Base-by-base conservation (phyloP, 192 early-diverging fungal species). In the Rhizophagus clarus region DNA sequence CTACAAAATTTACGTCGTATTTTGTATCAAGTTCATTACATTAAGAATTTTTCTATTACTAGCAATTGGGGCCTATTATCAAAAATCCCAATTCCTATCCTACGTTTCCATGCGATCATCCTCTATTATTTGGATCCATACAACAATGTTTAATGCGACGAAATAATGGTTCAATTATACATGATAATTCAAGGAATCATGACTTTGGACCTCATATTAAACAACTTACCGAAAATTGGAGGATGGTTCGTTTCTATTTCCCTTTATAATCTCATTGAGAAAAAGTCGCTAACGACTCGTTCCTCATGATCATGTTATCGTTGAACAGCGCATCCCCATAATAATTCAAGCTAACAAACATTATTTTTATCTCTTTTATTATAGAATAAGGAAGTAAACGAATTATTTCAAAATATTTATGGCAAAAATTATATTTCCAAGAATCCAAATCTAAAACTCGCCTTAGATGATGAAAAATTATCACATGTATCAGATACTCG, bases 151-250 rank as follows among this genome's bases (percentile, higher is more conserved):
- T 89, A 32, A 89, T 89, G 88, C 81, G 86, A 29, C 75, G 49
- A 37, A 28, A 67, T 15, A 70, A 82, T 40, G 77, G 81, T 34
- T 67, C 42, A 10, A 73, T 69, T 8, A 72, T 82, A 64, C 34
- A 71, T 15, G 76, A 51, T n/a, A n/a, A n/a, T n/a, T n/a, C n/a
- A n/a, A n/a, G n/a, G n/a, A 74, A 34, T 24, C 77, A 82, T 77
- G 85, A 87, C 69, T 82, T 87, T 71, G 86, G 85, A 45, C 88
- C 86, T 8, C 81, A 80, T 75, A 89, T 86, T 1, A 83, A 82
- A 12, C 86, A 89, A 61, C 79, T 89, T 11, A 82, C 83, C 47
- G 88, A 89, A 24, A 89, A 89, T 83, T 89, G 86, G 71, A 70
- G 88, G 22, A 89, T 89, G 88, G 88, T 87, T 85, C 17, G 70